Base-by-base conservation (phyloP, 2,329 filamentous ascomycete species). In the Aspergillus persii region DNA sequence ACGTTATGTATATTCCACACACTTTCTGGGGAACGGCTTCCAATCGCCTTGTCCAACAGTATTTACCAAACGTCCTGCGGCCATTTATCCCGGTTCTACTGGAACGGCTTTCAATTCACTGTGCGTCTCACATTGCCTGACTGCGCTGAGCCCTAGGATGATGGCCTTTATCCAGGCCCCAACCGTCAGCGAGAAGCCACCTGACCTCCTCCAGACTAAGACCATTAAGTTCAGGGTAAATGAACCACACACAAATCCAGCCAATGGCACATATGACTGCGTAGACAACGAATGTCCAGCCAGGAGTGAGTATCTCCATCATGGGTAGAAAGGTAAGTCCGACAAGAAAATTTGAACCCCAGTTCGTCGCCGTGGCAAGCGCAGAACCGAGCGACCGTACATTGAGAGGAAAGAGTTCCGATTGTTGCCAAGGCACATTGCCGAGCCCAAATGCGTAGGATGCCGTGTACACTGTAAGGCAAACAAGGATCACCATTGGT, bases 401-500 rank as follows among this genome's bases (percentile, higher is more conserved):
- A 18, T 80, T 78, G 18, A 85, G 72, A 0, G 92, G 90, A 71
- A 97, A 97, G 33, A 96, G 84, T 77, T 98, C 94, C 66, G 89
- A 91, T 77, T 96, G 93, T 83, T 96, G 94, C 94, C 94, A 98
- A 0, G 94, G 93, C 2, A 98, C 92, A 68, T 92, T 96, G 8
- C 94, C 94, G 2, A 98, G 82, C 2, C 94, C 94, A 1, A 93
- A 81, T 1, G 94, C 94, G 71, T 96, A 98, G 1, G 89, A 83
- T 8, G 91, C 89, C 2, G 96, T 92, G 74, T 96, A 97, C 7
- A 92, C 66, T 74, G 92, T 89, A 73, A 97, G 88, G 63, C 89
- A 89, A 46, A 85, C 63, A 2, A 97, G 83, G 48, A 97, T 89
- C 18, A 88, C 80, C 52, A 78, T 52, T 4, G 81, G 71, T 61